phyloP scores from a whole-genome alignment of 495 filamentous ascomycete species.

The Physcia stellaris region DNA sequence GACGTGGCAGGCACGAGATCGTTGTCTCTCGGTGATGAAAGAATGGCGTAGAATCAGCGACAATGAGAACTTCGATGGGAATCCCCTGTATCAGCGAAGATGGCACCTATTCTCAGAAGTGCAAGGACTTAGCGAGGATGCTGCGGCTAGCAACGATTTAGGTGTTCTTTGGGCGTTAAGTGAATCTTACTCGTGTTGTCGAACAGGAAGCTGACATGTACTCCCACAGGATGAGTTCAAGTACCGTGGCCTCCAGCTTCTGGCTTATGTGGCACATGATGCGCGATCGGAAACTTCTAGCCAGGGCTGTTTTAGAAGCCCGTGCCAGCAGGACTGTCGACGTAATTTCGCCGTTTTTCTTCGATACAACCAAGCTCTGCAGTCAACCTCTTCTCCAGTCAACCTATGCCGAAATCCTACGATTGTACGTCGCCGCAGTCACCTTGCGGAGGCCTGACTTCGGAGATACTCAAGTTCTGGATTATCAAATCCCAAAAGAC shows the following conservation, averaged over 20 bases:
- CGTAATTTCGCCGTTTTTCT: background rate
- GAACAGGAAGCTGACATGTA: background rate
- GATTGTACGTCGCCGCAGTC: background rate
- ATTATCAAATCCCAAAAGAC: slow-evolving; percentile 1
- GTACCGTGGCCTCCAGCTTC: background rate
- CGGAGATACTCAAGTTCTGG: background rate
- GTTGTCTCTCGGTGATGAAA: background rate
- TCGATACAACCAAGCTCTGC: background rate
- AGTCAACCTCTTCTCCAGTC: background rate
- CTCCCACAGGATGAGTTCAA: background rate
- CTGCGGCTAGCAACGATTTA: background rate
- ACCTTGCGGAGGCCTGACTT: background rate
- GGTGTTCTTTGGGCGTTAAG: background rate
- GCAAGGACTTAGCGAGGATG: background rate
- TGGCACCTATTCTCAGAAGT: background rate
- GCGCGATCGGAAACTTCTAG: background rate
- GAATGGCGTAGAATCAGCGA: background rate
- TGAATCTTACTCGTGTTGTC: background rate
- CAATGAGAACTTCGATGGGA: background rate
- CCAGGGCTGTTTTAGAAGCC: background rate
- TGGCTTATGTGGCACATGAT: background rate
- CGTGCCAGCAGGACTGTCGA: background rate
- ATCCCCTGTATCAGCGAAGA: background rate
- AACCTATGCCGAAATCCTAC: background rate
- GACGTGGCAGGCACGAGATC: background rate